Percentiles rank a stretch among this genome's conserved stretches.
phyloP scores from a whole-genome alignment of 768 basidiomycete genomes.

The Porpolomopsis calyptriformis region DNA sequence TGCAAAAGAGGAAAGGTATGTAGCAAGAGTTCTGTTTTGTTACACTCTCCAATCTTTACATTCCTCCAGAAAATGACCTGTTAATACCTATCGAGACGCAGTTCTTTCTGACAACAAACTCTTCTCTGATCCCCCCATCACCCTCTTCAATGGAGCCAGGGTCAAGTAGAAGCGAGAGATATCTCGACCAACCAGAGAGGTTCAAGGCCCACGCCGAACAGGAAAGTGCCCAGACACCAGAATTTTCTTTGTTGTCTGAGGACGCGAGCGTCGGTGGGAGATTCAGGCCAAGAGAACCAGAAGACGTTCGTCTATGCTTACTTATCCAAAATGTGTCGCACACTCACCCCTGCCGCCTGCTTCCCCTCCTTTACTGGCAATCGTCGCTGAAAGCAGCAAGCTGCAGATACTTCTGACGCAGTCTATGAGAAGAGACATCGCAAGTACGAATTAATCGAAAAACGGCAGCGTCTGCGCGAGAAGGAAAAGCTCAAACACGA shows the following conservation, averaged over 20 bases:
- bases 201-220: constrained; percentile 61
- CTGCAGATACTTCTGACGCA: constrained; percentile 66
- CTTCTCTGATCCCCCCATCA: constrained; percentile 35
- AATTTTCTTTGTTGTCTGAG: constrained; percentile 41
- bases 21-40: constrained; percentile 14
- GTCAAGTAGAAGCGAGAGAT: constrained; percentile 56
- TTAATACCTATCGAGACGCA: constrained; percentile 55
- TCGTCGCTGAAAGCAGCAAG: constrained; percentile 27
- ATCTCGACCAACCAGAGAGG: constrained; percentile 72
- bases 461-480: constrained; percentile 73
- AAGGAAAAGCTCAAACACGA: constrained; percentile 89
- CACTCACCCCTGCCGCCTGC: constrained; percentile 8
- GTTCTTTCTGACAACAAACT: constrained; percentile 69
- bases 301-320: constrained; percentile 47
- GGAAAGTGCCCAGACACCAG: constrained; percentile 66
- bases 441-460: constrained; percentile 81
- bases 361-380: not conserved
- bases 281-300: constrained; percentile 56
- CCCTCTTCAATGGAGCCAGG: constrained; percentile 27
- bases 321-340: constrained; percentile 8
- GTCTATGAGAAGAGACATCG: constrained; percentile 75
- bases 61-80: constrained; percentile 45
- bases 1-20: constrained; percentile 66
- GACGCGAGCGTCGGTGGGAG: constrained; percentile 52
- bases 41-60: not conserved